These are phyloP conservation scores for Kazachstania kunashirensis DNA, from an alignment of 805 yeast genomes.

Conservation along the genomic window DNA sequence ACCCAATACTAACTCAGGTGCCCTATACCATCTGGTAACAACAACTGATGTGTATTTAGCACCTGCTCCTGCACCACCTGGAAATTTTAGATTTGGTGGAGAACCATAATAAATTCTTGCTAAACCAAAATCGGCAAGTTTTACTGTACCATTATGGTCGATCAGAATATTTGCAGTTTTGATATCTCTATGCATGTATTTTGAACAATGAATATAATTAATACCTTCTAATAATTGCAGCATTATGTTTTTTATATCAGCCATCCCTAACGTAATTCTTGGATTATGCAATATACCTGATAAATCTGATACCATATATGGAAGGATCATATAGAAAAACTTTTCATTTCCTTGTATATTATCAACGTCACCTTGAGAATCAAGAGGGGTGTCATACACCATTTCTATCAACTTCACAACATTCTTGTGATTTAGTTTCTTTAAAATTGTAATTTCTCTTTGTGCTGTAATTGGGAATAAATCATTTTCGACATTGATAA, in stretches of 20 bases:
- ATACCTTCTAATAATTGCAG: slow-evolving; percentile 70
- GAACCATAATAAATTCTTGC: slow-evolving; percentile 67
- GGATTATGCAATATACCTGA: slow-evolving; percentile 85
- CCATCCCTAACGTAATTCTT: slow-evolving; percentile 43
- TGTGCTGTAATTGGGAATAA: slow-evolving; percentile 92
- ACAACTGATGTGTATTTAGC: slow-evolving; percentile 55
- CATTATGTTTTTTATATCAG: slow-evolving; percentile 78
- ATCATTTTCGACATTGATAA: slow-evolving; percentile 39
- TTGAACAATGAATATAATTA: slow-evolving; percentile 55
- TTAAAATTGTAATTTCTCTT: slow-evolving; percentile 79
- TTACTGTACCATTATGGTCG: slow-evolving; percentile 64
- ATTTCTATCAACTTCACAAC: slow-evolving; percentile 72
- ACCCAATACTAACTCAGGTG: slow-evolving; percentile 86
- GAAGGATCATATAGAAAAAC: slow-evolving; percentile 75
- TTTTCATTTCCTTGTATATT: slow-evolving; percentile 7
- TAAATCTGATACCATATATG: slow-evolving; percentile 86
- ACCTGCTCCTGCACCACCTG: slow-evolving; percentile 36
- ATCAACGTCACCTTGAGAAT: slow-evolving; percentile 7
- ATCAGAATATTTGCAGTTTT: slow-evolving; percentile 92
- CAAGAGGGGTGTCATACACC: slow-evolving; percentile 44
- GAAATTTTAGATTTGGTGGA: slow-evolving; percentile 40
- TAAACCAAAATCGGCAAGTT: slow-evolving; percentile 92
- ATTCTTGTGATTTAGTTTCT: slow-evolving; percentile 57
- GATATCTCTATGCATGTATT: slow-evolving; percentile 75
- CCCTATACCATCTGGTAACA: slow-evolving; percentile 95